Evolutionary conservation across 2,329 filamentous ascomycete species (phyloP), one percentile per base, ranked within the genome.

Genomic region (Meredithiella fracta): DNA sequence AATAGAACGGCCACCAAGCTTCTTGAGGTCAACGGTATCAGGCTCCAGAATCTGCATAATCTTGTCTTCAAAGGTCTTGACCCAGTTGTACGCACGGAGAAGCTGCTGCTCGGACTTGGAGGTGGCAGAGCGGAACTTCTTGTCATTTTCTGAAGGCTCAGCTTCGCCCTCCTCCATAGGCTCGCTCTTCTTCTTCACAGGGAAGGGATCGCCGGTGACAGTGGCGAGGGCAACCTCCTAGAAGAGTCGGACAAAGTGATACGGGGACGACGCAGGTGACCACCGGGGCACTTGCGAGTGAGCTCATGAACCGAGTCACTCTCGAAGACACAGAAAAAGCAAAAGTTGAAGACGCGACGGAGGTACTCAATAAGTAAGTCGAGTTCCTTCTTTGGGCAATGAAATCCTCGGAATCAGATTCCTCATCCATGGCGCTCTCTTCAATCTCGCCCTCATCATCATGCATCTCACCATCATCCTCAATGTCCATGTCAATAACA

Each of bases 281-380:
- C 92, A 44, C 92, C 92, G 25, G 92, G 89, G 63, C 92, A 98
- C 70, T 98, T 97, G 59, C 92, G 82, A 42, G 87, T 90, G 61
- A 98, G 75, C 70, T 98, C 92, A 65, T 98, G 92, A 22, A 97
- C 83, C 0, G 91, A 97, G 68, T 98, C 92, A 65, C 89, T 92
- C 70, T 98, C 92, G 62, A 98, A 97, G 3, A 98, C 94, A 67
- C 92, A 98, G 73, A 97, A 98, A 74, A 98, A 96, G 73, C 92
- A 98, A 71, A 98, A 97, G 70, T 92, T 96, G 76, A 94, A 94
- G 54, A 98, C 92, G 15, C 92, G 83, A 54, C 92, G 88, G 59
- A 98, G 77, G 67, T 98, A 98, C 70, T 98, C 92, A 54, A 97
- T 92, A 67, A 95, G 77, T 37, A 98, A 75, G 69, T 98, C 92